phyloP scores from a whole-genome alignment of 331 rosid genomes.

The Rhamnella rubrinervis region DNA sequence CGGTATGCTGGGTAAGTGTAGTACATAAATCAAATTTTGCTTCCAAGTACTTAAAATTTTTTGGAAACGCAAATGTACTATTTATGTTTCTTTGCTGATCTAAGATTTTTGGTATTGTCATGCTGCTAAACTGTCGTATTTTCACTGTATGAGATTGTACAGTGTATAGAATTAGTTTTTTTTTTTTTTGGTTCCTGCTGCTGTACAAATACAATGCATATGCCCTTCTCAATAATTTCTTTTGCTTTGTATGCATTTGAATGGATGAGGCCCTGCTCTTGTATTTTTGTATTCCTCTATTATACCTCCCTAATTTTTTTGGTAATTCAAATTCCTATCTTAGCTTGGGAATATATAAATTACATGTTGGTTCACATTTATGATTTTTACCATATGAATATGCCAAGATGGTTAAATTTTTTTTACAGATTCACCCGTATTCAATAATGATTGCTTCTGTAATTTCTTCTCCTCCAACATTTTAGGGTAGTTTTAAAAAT shows the following conservation, averaged over 20 bases:
- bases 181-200: background rate
- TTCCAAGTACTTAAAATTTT: slow-evolving; percentile 7
- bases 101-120: background rate
- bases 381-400: too few species aligned
- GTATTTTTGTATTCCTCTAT: too few species aligned
- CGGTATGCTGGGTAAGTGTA: slow-evolving; percentile 22
- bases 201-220: background rate
- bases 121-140: background rate
- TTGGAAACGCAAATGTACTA: slow-evolving; percentile 30
- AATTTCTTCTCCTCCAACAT: too few species aligned
- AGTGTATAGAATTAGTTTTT: background rate
- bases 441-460: too few species aligned
- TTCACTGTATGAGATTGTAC: slow-evolving; percentile 1
- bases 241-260: background rate
- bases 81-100: background rate
- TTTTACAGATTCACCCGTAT: too few species aligned
- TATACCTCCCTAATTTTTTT: too few species aligned
- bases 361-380: too few species aligned
- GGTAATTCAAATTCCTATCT: too few species aligned
- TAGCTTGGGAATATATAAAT: too few species aligned
- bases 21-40: slow-evolving; percentile 16
- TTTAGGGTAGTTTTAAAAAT: too few species aligned
- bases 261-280: too few species aligned
- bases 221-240: background rate
- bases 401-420: too few species aligned